Evolutionary conservation across 306 rosid species (phyloP).

Genomic region (Quercus bicolor): DNA sequence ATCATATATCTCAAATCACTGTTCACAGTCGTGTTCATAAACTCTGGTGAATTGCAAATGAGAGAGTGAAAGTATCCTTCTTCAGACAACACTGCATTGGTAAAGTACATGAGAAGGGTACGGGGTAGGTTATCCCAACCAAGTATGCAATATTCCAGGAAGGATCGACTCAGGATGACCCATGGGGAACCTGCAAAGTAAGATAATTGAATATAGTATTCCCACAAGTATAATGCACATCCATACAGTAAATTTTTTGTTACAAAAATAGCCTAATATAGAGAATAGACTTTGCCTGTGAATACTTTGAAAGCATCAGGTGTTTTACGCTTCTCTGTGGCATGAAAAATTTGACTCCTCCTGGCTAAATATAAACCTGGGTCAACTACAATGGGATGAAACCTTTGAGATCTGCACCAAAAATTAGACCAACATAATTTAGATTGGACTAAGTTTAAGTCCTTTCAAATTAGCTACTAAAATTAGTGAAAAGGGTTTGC

Average conservation of each 20-base stretch:
- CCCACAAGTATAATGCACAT: background rate
- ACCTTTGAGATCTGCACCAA: constrained; percentile 58
- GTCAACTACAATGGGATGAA: constrained; percentile 84
- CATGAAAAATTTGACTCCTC: constrained; percentile 89
- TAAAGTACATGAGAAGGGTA: constrained; percentile 79
- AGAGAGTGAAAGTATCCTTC: constrained; percentile 96
- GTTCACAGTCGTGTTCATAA: constrained; percentile 79
- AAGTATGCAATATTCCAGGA: constrained; percentile 75
- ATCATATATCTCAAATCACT: constrained; percentile 76
- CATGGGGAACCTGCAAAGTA: constrained; percentile 87
- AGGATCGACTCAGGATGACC: constrained; percentile 78
- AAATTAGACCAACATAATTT: constrained; percentile 12
- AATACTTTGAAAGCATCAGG: constrained; percentile 85
- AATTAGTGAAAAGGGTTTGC: constrained; percentile 28
- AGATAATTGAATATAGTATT: constrained; percentile 18
- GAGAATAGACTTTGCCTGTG: constrained; percentile 60
- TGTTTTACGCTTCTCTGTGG: constrained; percentile 74
- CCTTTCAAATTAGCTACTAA: constrained; percentile 6
- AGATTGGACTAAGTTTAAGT: constrained; percentile 7
- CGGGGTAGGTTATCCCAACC: constrained; percentile 99
- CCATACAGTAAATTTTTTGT: background rate
- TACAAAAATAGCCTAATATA: constrained; percentile 16
- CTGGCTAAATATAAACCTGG: constrained; percentile 80
- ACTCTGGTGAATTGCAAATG: constrained; percentile 79
- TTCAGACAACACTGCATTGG: constrained; percentile 74